A percentile compares a stretch with the other conserved stretches of the same genome.
These are phyloP conservation scores for Castanea mollissima DNA, from an alignment of 306 rosid genomes.

Conservation along the genomic window DNA sequence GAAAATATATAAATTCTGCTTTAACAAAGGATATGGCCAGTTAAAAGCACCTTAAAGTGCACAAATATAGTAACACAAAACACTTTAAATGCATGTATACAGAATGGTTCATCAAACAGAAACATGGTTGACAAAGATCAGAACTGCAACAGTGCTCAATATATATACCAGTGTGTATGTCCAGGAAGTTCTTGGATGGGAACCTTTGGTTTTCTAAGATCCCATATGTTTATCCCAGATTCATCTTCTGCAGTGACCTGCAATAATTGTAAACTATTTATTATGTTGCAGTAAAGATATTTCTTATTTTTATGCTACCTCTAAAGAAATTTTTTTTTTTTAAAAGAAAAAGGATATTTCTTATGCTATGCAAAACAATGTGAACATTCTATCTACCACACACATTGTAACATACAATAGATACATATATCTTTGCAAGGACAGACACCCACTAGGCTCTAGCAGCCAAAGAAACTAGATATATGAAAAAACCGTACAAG, in stretches of 20 bases:
- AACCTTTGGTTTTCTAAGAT: conserved; percentile 75
- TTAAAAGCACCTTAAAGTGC: background rate
- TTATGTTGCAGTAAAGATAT: conserved; percentile 1
- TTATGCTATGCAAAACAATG: background rate
- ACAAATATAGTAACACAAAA: background rate
- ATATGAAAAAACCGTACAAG: background rate
- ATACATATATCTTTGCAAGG: background rate
- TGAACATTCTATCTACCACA: background rate
- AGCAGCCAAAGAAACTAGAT: background rate
- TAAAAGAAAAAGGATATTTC: background rate
- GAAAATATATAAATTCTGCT: background rate
- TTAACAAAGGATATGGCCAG: conserved; percentile 4
- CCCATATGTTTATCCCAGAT: conserved; percentile 90
- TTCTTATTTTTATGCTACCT: background rate
- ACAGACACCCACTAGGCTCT: background rate
- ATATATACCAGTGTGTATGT: conserved; percentile 87
- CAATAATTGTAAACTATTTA: conserved; percentile 19
- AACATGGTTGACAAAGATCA: conserved; percentile 18
- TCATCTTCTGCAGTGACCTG: conserved; percentile 93
- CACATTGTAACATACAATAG: background rate
- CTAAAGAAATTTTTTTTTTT: too few species aligned
- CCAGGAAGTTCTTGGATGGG: conserved; percentile 89
- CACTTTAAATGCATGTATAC: background rate
- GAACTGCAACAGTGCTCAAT: conserved; percentile 10
- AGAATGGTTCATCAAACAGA: conserved; percentile 18